A percentile compares a stretch with the other conserved stretches of the same genome.
These are phyloP conservation scores for Lactarius evosmus DNA, from an alignment of 768 basidiomycete species.

Conservation along the genomic window DNA sequence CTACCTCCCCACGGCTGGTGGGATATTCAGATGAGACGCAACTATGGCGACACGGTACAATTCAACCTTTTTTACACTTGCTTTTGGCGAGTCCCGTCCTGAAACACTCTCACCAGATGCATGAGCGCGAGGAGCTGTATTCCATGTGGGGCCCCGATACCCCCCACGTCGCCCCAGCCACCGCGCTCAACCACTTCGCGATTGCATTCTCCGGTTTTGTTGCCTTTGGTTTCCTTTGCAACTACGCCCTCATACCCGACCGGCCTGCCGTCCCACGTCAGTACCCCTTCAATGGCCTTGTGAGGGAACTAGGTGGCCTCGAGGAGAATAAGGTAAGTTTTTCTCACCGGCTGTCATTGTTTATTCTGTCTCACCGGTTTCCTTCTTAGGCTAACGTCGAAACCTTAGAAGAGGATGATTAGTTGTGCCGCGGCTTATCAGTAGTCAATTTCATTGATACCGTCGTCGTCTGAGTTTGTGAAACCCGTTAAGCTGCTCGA, in stretches of 20 bases:
- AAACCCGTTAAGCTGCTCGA: not conserved
- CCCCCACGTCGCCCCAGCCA: slow-evolving; percentile 55
- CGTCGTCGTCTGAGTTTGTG: not conserved
- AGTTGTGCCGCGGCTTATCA: slow-evolving; percentile 6
- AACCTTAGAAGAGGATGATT: slow-evolving; percentile 36
- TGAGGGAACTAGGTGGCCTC: slow-evolving; percentile 72
- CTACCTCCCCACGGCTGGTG: slow-evolving; percentile 69
- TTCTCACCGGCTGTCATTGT: not conserved
- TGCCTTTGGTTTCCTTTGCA: slow-evolving; percentile 57
- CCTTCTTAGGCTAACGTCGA: slow-evolving; percentile 39
- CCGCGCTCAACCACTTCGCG: slow-evolving; percentile 62
- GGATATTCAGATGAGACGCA: slow-evolving; percentile 71
- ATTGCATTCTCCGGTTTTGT: slow-evolving; percentile 62
- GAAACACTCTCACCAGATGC: slow-evolving; percentile 48
- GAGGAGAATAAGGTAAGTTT: slow-evolving; percentile 70
- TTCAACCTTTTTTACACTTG: slow-evolving; percentile 19
- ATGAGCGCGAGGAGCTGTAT: slow-evolving; percentile 74
- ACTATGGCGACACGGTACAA: slow-evolving; percentile 75
- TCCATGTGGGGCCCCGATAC: slow-evolving; percentile 89
- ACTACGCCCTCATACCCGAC: slow-evolving; percentile 54
- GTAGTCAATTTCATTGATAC: slow-evolving; percentile 2
- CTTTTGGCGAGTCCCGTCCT: slow-evolving; percentile 18
- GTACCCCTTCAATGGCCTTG: slow-evolving; percentile 74
- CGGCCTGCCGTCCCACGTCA: slow-evolving; percentile 65
- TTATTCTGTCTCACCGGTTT: slow-evolving; percentile 9